Base-by-base conservation (phyloP, 2,329 filamentous ascomycete genomes). In the Colletotrichum gigasporum region DNA sequence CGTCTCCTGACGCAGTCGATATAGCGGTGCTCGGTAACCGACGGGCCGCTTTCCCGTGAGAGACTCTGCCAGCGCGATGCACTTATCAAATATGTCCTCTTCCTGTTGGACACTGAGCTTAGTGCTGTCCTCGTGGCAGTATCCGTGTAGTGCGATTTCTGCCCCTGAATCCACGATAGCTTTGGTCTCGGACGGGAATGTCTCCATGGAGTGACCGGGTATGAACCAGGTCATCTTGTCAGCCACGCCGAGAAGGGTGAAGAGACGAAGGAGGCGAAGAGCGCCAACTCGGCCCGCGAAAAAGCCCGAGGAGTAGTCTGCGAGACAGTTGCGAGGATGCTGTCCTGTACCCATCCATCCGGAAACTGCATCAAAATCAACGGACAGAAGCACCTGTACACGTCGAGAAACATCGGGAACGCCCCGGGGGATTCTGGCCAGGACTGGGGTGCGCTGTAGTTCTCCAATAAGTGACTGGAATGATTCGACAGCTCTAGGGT, bases 291-390 rank as follows among this genome's bases (percentile, higher is more conserved):
- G 76, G 6, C 78, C 84, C 52, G 76, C 77, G 73, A 84, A 84
- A 70, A 84, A 80, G 45, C 84, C 84, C 4, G 79, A 74, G 50
- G 74, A 79, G 71, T 82, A 83, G 71, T 85, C 82, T 22, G 81
- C 76, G 44, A 82, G 78, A 62, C 78, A 83, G 70, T 84, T 84
- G 67, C 82, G 78, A 1, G 79, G 77, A 60, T 83, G 76, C 30
- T 74, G 71, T n/a, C 82, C 81, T 3, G 83, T 85, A n/a, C 84
- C 84, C 2, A 85, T 75, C 80, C 80, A 86, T 54, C 81, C 80
- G 2, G 82, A 83, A 4, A 86, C 76, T 14, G 84, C 84, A 63
- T 87, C 84, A 67, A 87, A 86, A 70, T 87, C 84, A 28, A 79
- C 71, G 5, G 71, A 76, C 18, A 74, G 61, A n/a, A 70, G 71